A percentile compares a stretch with the other conserved stretches of the same genome.
Evolutionary conservation across 2,329 filamentous ascomycete species (phyloP).

Genomic region (Hymenoscyphus salicellus): DNA sequence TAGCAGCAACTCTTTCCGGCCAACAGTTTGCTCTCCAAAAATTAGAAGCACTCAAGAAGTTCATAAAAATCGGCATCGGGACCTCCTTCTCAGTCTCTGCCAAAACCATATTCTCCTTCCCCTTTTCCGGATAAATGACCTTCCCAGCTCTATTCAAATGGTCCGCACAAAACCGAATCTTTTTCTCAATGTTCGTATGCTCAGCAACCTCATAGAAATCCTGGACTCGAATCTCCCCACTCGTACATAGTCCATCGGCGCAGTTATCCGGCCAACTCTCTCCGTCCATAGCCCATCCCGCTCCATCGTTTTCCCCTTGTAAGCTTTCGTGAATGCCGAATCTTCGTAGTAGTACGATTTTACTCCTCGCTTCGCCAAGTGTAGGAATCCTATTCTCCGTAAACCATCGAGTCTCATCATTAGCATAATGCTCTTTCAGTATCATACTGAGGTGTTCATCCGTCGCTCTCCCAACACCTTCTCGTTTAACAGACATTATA

Average conservation of each 20-base stretch:
- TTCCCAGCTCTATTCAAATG: constrained; percentile 73
- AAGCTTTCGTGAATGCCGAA: constrained; percentile 64
- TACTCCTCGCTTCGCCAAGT: constrained; percentile 75
- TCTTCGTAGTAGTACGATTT: constrained; percentile 79
- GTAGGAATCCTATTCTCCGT: constrained; percentile 72
- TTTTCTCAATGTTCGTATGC: constrained; percentile 71
- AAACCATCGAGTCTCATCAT: constrained; percentile 66
- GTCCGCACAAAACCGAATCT: constrained; percentile 69
- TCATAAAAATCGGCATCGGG: constrained; percentile 70
- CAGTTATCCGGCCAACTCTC: constrained; percentile 84
- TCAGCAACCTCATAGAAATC: constrained; percentile 90
- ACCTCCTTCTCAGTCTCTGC: constrained; percentile 22
- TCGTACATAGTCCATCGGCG: constrained; percentile 65
- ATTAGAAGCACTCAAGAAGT: constrained; percentile 87
- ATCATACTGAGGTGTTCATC: constrained; percentile 76
- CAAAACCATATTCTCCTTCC: constrained; percentile 22
- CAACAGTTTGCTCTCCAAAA: constrained; percentile 91
- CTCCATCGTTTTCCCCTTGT: constrained; percentile 46
- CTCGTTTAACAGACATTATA: constrained; percentile 84
- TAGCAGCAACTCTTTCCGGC: constrained; percentile 87
- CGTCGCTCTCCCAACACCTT: constrained; percentile 76
- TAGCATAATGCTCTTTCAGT: constrained; percentile 69
- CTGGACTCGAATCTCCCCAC: constrained; percentile 78
- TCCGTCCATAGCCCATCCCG: constrained; percentile 59
- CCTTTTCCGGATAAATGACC: constrained; percentile 46